A percentile compares a stretch with the other conserved stretches of the same genome.
phyloP scores from a whole-genome alignment of 352 stramenopile species.

The Aphanomyces invadans region DNA sequence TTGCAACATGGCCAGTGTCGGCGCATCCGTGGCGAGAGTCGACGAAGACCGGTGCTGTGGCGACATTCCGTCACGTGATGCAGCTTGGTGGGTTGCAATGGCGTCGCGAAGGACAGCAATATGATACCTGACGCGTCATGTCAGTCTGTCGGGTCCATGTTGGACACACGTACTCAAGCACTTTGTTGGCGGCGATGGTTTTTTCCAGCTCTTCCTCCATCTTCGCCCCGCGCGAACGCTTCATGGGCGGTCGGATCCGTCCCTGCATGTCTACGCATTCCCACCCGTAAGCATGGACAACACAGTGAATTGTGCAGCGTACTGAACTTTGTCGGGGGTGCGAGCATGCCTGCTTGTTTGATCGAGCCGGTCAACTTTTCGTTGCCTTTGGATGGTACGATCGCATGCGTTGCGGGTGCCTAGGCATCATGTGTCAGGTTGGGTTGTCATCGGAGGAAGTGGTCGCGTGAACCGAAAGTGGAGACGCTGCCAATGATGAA shows the following conservation, averaged over 20 bases:
- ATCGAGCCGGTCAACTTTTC: conserved; percentile 11
- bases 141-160: no score
- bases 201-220: conserved; percentile 52
- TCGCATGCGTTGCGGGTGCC: background rate
- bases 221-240: conserved; percentile 59
- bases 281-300: no score
- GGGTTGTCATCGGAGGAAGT: no score
- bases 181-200: conserved; percentile 38
- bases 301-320: background rate
- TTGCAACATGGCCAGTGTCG: conserved; percentile 32
- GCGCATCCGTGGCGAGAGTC: background rate
- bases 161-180: conserved; percentile 23
- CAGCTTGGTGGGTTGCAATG: conserved; percentile 29
- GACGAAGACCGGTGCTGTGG: background rate
- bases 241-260: conserved; percentile 30
- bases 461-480: no score
- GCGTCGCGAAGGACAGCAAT: conserved; percentile 55
- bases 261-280: conserved; percentile 25
- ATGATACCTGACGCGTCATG: conserved; percentile 30
- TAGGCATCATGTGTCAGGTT: no score
- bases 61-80: no score
- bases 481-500: no score
- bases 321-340: conserved; percentile 56
- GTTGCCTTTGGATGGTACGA: background rate
- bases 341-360: conserved; percentile 61